These are phyloP conservation scores for Thymus mandschuricus DNA, from an alignment of 257 asterid species.

Conservation along the genomic window DNA sequence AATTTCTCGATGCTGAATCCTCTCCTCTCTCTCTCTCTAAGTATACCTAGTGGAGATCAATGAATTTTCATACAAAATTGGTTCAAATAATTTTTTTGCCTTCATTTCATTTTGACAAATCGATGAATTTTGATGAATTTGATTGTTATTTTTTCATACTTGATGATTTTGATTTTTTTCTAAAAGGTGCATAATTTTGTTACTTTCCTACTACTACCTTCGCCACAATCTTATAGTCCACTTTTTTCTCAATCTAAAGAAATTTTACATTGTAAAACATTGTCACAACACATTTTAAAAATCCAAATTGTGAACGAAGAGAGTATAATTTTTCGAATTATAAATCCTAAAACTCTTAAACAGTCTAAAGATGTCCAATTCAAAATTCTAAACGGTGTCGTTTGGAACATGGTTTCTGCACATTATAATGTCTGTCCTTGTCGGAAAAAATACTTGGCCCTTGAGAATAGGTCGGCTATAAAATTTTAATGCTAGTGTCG, in stretches of 20 bases:
- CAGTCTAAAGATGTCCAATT: too few relatives aligned
- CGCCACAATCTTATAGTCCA: too few relatives aligned
- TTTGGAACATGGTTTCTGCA: too few relatives aligned
- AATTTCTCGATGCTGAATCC: slow-evolving; percentile 21
- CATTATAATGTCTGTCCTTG: neutral
- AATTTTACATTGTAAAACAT: too few relatives aligned
- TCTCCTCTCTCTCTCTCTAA: neutral
- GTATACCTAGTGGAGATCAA: neutral
- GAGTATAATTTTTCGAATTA: neutral
- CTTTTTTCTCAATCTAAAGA: too few relatives aligned
- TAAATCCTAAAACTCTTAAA: too few relatives aligned
- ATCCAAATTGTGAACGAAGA: neutral
- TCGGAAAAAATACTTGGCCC: neutral
- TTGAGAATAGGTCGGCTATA: too few relatives aligned
- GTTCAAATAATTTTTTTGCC: neutral
- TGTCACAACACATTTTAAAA: too few relatives aligned
- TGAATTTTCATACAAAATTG: neutral
- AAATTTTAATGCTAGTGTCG: neutral
- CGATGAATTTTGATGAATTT: neutral
- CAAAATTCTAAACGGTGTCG: neutral
- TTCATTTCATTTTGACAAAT: neutral
- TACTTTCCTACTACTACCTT: too few relatives aligned
- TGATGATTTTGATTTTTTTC: too few relatives aligned
- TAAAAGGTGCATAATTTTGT: too few relatives aligned
- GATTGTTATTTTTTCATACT: neutral